Base-by-base conservation (phyloP, 306 rosid genomes). In the Echinosophora koreensis region DNA sequence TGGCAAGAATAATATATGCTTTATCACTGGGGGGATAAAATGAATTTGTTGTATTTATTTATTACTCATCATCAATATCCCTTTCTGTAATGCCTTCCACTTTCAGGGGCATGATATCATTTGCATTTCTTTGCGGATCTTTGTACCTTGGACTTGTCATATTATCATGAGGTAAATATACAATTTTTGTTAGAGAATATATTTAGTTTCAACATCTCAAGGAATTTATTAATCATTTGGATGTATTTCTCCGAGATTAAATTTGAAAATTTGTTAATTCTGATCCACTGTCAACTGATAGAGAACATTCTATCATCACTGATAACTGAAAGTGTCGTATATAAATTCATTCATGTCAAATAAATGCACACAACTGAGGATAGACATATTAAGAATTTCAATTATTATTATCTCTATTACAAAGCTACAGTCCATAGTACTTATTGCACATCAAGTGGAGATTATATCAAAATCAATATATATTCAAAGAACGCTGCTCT, bases 121-220 rank as follows among this genome's bases (percentile, higher is more conserved):
- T 86, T 38, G 79, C 47, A 57, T 86, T 83, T 83, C 87, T 86
- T 22, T 49, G 77, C 10, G 89, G 22, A 44, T 80, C 89, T 69
- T 17, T 86, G 81, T 86, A 86, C 84, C 87, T 86, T 74, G 89
- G 89, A 64, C 81, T 86, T 12, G 89, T 86, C 79, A 86, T 86
- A 72, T 80, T 86, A 80, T 86, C 89, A 58, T 86, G 87, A 86
- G 85, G 89, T 86, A 80, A 76, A 56, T 63, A 49, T 44, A 42
- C 42, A 32, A 5, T 15, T 76, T 70, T 49, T 55, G 3, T 63
- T 35, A 34, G 27, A 46, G 46, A 10, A 52, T 8, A 44, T 11
- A 35, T 49, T 41, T 52, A 50, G 59, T 35, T 79, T 71, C 17
- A 15, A 17, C 38, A 28, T 73, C 27, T 44, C 28, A 44, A 66